phyloP scores from a whole-genome alignment of 179 eudicot genomes.

The Nepenthes alata region DNA sequence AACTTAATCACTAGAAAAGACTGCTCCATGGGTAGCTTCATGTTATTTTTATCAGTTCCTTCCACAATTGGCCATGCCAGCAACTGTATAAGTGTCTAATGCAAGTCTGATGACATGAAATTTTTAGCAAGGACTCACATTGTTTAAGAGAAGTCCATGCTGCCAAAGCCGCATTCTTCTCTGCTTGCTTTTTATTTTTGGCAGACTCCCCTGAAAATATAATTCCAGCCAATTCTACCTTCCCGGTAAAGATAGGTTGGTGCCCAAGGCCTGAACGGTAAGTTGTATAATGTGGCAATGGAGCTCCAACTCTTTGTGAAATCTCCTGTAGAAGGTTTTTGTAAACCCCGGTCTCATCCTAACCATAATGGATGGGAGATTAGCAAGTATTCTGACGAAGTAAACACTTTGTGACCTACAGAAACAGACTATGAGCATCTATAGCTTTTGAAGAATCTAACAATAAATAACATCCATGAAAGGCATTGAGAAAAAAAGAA shows the following conservation, averaged over 20 bases:
- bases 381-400: too few relatives aligned
- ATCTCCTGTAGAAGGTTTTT: conserved; percentile 80
- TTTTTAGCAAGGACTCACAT: conserved; percentile 30
- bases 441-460: too few relatives aligned
- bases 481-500: too few relatives aligned
- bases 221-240: conserved; percentile 68
- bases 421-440: too few relatives aligned
- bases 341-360: conserved; percentile 92
- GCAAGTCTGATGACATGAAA: too few relatives aligned
- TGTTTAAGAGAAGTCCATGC: conserved; percentile 80
- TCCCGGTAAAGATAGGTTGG: conserved; percentile 70
- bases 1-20: too few relatives aligned
- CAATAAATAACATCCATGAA: too few relatives aligned
- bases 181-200: conserved; percentile 89
- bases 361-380: not conserved
- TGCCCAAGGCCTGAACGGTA: conserved; percentile 74
- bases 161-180: conserved; percentile 84
- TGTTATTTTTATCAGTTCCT: too few relatives aligned
- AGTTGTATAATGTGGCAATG: conserved; percentile 68
- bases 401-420: too few relatives aligned
- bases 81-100: too few relatives aligned
- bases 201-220: conserved; percentile 74
- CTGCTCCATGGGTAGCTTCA: too few relatives aligned
- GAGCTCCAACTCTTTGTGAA: conserved; percentile 83
- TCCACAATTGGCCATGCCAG: too few relatives aligned